A percentile compares a stretch with the other conserved stretches of the same genome.
Evolutionary conservation across 257 asterid species (phyloP).

Genomic region (Plectranthus barbatus): DNA sequence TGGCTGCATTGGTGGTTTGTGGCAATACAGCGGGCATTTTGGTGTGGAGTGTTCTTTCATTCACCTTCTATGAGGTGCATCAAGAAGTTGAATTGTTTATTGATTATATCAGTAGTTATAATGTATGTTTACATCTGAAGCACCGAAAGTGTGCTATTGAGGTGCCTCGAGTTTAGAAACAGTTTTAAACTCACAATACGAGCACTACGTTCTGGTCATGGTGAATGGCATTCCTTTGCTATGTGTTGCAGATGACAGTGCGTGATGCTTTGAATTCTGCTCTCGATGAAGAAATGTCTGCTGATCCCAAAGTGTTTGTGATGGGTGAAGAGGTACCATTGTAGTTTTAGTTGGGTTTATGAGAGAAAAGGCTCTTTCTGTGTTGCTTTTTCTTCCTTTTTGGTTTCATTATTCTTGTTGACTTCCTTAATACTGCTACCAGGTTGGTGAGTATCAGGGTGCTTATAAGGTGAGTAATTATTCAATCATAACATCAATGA

Average conservation of each 20-base stretch:
- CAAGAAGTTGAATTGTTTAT: background rate
- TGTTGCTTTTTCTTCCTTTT: background rate
- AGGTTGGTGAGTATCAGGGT: slow-evolving; percentile 99
- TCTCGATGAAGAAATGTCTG: slow-evolving; percentile 96
- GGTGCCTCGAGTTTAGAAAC: background rate
- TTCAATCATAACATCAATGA: background rate
- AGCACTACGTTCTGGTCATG: background rate
- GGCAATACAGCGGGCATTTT: background rate
- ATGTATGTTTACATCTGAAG: background rate
- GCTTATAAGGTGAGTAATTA: slow-evolving; percentile 75
- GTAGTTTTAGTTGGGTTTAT: slow-evolving; percentile 3
- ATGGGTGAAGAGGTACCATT: slow-evolving; percentile 95
- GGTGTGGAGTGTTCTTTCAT: background rate
- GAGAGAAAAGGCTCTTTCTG: background rate
- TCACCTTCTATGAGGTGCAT: background rate
- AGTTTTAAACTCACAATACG: background rate
- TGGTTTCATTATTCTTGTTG: slow-evolving; percentile 4
- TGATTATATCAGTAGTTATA: background rate
- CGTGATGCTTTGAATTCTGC: slow-evolving; percentile 95
- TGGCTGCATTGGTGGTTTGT: background rate
- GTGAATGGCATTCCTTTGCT: background rate
- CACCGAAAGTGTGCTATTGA: background rate
- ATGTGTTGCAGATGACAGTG: slow-evolving; percentile 65
- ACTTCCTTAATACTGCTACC: slow-evolving; percentile 18
- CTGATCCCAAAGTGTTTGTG: slow-evolving; percentile 75